Conservation (phyloP, 116 monocot species). For the Papilionanthe hybrid region DNA sequence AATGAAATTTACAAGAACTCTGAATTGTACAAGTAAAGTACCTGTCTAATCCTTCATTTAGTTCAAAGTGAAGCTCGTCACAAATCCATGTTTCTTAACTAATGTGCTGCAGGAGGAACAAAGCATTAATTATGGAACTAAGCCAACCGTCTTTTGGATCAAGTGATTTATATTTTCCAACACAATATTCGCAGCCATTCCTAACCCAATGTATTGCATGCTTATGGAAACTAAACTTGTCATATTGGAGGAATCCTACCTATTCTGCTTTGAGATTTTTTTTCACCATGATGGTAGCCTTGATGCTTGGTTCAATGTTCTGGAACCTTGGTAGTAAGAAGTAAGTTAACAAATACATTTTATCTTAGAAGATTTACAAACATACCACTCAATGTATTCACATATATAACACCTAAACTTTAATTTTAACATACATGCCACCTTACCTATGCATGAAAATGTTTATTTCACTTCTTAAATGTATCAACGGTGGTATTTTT, state of each 20-base stretch:
- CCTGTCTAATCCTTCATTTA: not conserved
- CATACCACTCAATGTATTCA: too few relatives aligned
- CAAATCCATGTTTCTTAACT: not conserved
- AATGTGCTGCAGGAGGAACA: slow-evolving; percentile 36
- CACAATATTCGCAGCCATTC: slow-evolving; percentile 27
- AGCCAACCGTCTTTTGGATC: slow-evolving; percentile 26
- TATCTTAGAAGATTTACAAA: too few relatives aligned
- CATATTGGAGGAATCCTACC: slow-evolving; percentile 39
- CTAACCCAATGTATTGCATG: slow-evolving; percentile 36
- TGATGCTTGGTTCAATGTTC: slow-evolving; percentile 36
- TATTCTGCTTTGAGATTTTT: slow-evolving; percentile 28
- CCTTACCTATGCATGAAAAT: too few relatives aligned
- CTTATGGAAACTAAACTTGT: slow-evolving; percentile 37
- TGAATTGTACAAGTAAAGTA: slow-evolving; percentile 26
- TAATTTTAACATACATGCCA: too few relatives aligned
- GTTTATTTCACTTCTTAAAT: too few relatives aligned
- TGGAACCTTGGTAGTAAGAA: slow-evolving; percentile 30
- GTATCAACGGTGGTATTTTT: too few relatives aligned
- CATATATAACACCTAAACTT: too few relatives aligned
- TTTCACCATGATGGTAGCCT: slow-evolving; percentile 25
- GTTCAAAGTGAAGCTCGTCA: not conserved
- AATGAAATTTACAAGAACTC: slow-evolving; percentile 15
- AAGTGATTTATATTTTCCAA: slow-evolving; percentile 40
- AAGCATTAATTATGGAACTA: slow-evolving; percentile 36
- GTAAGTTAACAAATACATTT: slow-evolving; percentile 6